Percentiles rank a stretch among this genome's conserved stretches.
phyloP scores from a whole-genome alignment of 345 rosid species.

The Reutealis trisperma region DNA sequence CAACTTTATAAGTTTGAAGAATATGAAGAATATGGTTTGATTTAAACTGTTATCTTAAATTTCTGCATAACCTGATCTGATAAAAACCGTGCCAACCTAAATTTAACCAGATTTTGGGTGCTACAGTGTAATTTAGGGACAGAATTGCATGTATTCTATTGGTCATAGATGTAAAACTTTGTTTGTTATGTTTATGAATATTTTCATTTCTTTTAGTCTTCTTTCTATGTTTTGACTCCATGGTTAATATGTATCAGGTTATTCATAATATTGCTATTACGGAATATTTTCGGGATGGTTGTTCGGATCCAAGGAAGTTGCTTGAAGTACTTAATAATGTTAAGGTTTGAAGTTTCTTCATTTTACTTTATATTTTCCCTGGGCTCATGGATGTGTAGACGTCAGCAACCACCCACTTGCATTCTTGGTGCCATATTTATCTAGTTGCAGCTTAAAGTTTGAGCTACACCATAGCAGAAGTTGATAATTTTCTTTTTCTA shows the following conservation, averaged over 20 bases:
- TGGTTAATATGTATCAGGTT: constrained; percentile 47
- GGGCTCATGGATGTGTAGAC: background rate
- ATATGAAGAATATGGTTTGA: background rate
- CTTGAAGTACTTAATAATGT: constrained; percentile 65
- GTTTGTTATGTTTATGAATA: background rate
- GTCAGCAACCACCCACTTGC: background rate
- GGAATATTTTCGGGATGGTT: constrained; percentile 70
- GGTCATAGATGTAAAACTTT: background rate
- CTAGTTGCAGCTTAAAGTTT: background rate
- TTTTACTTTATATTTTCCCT: background rate
- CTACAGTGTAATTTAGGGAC: background rate
- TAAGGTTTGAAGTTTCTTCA: constrained; percentile 50
- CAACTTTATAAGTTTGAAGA: background rate
- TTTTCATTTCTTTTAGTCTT: background rate
- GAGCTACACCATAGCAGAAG: background rate
- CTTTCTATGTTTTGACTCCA: constrained; percentile 22
- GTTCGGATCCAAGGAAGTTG: constrained; percentile 73
- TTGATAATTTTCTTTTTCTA: background rate
- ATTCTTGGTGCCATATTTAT: background rate
- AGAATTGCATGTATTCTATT: background rate
- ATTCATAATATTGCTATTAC: constrained; percentile 88
- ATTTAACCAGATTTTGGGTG: no score
- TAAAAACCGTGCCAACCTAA: background rate
- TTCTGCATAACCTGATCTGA: background rate
- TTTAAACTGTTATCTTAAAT: background rate